Evolutionary conservation across 352 stramenopile species (phyloP).

Genomic region (Pythium myriotylum): DNA sequence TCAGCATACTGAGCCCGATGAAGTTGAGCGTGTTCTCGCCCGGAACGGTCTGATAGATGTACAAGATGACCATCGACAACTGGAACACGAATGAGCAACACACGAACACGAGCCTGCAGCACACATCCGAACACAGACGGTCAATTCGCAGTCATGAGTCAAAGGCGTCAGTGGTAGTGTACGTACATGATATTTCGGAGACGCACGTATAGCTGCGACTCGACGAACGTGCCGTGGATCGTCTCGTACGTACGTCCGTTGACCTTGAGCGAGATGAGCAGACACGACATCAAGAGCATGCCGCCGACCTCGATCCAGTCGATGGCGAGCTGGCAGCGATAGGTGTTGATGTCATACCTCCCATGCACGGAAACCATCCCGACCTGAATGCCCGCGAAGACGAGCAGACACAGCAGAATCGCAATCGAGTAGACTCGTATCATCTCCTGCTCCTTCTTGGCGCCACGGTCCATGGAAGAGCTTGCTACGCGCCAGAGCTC

Average conservation of each 20-base stretch:
- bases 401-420: slow-evolving; percentile 32
- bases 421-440: slow-evolving; percentile 41
- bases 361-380: slow-evolving; percentile 33
- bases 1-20: slow-evolving; percentile 14
- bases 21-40: neutral
- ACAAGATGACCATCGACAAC: slow-evolving; percentile 13
- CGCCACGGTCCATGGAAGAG: slow-evolving; percentile 69
- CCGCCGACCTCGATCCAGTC: slow-evolving; percentile 57
- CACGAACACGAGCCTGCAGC: slow-evolving; percentile 52
- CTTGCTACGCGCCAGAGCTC: slow-evolving; percentile 58
- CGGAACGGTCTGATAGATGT: slow-evolving; percentile 6
- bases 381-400: slow-evolving; percentile 37
- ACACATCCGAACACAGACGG: neutral
- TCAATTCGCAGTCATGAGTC: neutral
- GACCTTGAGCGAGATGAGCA: slow-evolving; percentile 49
- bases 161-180: neutral
- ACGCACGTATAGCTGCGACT: slow-evolving; percentile 62
- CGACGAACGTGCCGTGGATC: slow-evolving; percentile 64
- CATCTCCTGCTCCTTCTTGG: slow-evolving; percentile 39
- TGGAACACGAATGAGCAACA: slow-evolving; percentile 60
- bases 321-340: slow-evolving; percentile 40
- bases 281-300: slow-evolving; percentile 54
- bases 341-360: slow-evolving; percentile 57
- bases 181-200: slow-evolving; percentile 70
- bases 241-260: slow-evolving; percentile 66